Evolutionary conservation across 768 basidiomycete genomes (phyloP).

Genomic region (Amanita polypyramis): DNA sequence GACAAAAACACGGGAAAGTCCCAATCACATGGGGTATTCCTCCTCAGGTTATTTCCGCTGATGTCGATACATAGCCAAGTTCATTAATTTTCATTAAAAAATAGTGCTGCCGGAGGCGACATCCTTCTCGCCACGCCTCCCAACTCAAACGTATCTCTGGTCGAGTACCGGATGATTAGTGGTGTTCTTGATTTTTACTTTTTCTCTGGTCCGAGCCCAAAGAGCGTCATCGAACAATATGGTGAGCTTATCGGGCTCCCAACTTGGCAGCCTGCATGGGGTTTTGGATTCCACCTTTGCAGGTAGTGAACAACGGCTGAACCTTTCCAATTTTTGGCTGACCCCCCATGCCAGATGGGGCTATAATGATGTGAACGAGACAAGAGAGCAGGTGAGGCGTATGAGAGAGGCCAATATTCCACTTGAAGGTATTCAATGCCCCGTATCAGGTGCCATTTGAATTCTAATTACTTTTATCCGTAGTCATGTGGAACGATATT

Average conservation of each 20-base stretch:
- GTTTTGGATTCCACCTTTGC: constrained; percentile 72
- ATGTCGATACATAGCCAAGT: background rate
- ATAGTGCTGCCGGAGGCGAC: constrained; percentile 59
- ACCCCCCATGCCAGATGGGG: constrained; percentile 27
- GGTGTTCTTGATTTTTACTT: constrained; percentile 76
- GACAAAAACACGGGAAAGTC: constrained; percentile 37
- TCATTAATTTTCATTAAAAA: constrained; percentile 5
- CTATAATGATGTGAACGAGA: constrained; percentile 42
- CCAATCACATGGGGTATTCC: constrained; percentile 66
- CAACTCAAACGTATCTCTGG: constrained; percentile 40
- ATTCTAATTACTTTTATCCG: background rate
- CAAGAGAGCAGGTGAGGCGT: constrained; percentile 37
- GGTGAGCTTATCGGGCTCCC: constrained; percentile 56
- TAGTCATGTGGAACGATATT: constrained; percentile 75
- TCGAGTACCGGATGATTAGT: constrained; percentile 67
- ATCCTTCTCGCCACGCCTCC: constrained; percentile 55
- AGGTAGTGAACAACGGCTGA: constrained; percentile 22
- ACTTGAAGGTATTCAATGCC: constrained; percentile 45
- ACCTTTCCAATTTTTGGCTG: constrained; percentile 7
- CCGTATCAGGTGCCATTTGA: background rate
- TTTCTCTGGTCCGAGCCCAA: constrained; percentile 50
- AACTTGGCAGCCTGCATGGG: constrained; percentile 65
- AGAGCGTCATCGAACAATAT: constrained; percentile 62
- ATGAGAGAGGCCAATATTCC: constrained; percentile 63
- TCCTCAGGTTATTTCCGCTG: constrained; percentile 41